Evolutionary conservation across 805 yeast genomes (phyloP).

Genomic region (Cyberlindnera xishuangbannaensis): DNA sequence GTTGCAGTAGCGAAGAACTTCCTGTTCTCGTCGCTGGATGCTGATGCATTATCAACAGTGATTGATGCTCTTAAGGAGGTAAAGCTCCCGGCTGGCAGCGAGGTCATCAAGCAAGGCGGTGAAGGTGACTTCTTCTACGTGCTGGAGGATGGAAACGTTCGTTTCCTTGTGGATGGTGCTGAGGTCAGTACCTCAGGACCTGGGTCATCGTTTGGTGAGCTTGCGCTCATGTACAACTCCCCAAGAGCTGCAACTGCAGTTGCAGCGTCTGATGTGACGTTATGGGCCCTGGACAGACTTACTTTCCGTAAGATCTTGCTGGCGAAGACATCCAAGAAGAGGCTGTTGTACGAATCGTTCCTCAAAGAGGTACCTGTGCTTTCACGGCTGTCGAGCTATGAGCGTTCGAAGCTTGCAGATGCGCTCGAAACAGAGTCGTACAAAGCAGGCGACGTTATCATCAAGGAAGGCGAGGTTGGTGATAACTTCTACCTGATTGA

Average conservation of each 20-base stretch:
- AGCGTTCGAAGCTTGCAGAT: conserved; percentile 89
- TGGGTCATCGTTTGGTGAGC: conserved; percentile 92
- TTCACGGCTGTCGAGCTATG: conserved; percentile 64
- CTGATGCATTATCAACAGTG: conserved; percentile 68
- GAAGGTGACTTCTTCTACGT: conserved; percentile 92
- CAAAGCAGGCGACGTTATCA: conserved; percentile 65
- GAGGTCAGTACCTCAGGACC: conserved; percentile 72
- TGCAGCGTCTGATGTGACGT: conserved; percentile 62
- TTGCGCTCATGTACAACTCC: conserved; percentile 95
- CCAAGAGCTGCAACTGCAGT: conserved; percentile 95
- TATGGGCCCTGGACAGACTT: conserved; percentile 92
- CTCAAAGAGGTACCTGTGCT: conserved; percentile 82
- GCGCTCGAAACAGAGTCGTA: conserved; percentile 78
- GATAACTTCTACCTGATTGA: conserved; percentile 71
- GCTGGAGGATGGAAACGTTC: conserved; percentile 79
- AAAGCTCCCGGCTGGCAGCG: conserved; percentile 48
- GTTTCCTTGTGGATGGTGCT: conserved; percentile 59
- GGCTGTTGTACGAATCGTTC: conserved; percentile 85
- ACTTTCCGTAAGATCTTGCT: conserved; percentile 88
- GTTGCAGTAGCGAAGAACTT: conserved; percentile 75
- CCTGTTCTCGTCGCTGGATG: conserved; percentile 77
- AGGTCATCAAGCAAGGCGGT: conserved; percentile 84
- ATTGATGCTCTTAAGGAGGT: conserved; percentile 81
- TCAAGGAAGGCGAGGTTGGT: conserved; percentile 82
- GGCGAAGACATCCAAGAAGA: conserved; percentile 86